Conservation (phyloP, 2,329 filamentous ascomycete genomes). For the Xylaria hypoxylon region DNA sequence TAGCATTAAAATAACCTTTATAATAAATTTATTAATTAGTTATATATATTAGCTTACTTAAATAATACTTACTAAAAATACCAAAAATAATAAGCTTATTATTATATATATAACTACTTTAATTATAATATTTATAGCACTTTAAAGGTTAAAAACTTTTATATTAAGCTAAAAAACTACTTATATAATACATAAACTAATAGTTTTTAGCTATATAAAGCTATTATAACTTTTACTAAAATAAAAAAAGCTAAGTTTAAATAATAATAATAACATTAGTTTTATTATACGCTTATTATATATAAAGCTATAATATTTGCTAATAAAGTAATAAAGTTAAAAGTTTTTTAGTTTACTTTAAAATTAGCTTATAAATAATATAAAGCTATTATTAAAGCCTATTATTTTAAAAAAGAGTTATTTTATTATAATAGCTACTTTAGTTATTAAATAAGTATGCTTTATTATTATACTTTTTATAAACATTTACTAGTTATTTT, state of each 20-base stretch:
- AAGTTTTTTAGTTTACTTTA: background rate
- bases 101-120: slow-evolving; percentile 13
- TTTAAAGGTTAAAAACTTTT: slow-evolving; percentile 7
- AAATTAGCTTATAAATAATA: slow-evolving; percentile 13
- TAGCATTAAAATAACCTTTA: slow-evolving; percentile 13
- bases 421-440: background rate
- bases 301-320: background rate
- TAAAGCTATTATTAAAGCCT: background rate
- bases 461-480: background rate
- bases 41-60: slow-evolving; percentile 16
- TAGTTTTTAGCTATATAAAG: slow-evolving; percentile 25
- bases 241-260: slow-evolving; percentile 3
- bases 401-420: background rate
- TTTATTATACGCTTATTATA: background rate
- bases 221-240: no score
- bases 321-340: background rate
- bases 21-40: slow-evolving; percentile 13
- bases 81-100: slow-evolving; percentile 6
- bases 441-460: background rate
- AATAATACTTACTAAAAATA: slow-evolving; percentile 8
- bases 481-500: background rate
- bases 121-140: slow-evolving; percentile 17
- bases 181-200: slow-evolving; percentile 12
- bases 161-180: slow-evolving; percentile 14
- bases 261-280: background rate